Evolutionary conservation across 352 stramenopile species (phyloP), one percentile per base, ranked within the genome.

Genomic region (Phytophthora citrophthora): DNA sequence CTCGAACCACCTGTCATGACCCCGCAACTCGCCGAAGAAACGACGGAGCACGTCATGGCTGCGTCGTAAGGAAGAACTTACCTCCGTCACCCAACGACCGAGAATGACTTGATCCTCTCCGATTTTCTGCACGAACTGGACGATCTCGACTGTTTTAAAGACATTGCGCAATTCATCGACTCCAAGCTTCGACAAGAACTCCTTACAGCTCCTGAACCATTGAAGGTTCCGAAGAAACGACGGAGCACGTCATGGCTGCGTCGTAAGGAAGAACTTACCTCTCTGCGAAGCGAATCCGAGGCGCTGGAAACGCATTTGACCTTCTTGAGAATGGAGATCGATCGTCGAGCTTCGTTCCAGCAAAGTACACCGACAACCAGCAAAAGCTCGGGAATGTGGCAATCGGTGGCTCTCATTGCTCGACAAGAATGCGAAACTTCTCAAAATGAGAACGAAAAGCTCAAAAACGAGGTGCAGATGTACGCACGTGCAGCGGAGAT

Each of bases 241-340:
- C 34, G 47, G 15, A 68, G 23, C n/a, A 68, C 57, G 6, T 75
- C 67, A n/a, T 75, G 61, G 67, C 16, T 71, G 16, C 67, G 67
- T 43, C 55, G 63, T 0, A 71, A 71, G 15, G 41, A 71, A 58
- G 63, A 71, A 48, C 40, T 71, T 1, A 40, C 38, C 3, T n/a
- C 55, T 15, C 26, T 71, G 1, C 63, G 56, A 11, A 48, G 24
- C n/a, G 56, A 71, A 51, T 62, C 49, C 3, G 34, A 60, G 26
- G 39, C 18, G 0, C 6, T 71, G 29, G 49, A 57, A 8, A 26
- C 27, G 6, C 45, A 24, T 12, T 5, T 70, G 23, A 5, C 55
- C 0, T 36, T 54, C n/a, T 18, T 71, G 16, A 23, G 51, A 1
- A 47, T 47, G 15, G 43, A 67, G 2, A 36, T n/a, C 3, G 32